Conservation (phyloP, 441 rosid genomes). For the Euphorbia corollata region DNA sequence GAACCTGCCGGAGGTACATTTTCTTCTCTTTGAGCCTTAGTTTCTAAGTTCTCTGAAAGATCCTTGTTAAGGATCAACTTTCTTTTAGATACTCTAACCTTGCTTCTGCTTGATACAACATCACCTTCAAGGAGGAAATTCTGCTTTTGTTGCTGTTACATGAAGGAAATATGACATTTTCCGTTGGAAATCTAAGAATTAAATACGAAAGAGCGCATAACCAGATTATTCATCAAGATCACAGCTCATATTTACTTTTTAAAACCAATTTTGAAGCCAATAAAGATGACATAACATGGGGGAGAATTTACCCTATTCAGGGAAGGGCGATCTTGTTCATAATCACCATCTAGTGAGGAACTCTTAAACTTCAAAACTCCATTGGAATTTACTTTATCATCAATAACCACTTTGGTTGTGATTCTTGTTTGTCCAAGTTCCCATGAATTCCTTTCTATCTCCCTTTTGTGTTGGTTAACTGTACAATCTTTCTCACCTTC, state of each 20-base stretch:
- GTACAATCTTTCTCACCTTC: conserved; percentile 24
- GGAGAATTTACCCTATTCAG: conserved; percentile 19
- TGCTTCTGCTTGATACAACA: not conserved
- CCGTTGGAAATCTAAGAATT: not conserved
- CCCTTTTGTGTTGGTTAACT: conserved; percentile 29
- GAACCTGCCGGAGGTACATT: conserved; percentile 5
- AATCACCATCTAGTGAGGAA: conserved; percentile 9
- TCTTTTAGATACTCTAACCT: conserved; percentile 8
- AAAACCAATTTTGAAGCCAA: not conserved
- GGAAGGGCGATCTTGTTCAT: conserved; percentile 17
- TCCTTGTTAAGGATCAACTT: conserved; percentile 3
- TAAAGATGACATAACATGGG: not conserved
- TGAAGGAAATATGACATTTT: conserved; percentile 2
- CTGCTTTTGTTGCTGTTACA: conserved; percentile 19
- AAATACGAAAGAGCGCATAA: not conserved
- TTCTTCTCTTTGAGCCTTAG: conserved; percentile 15
- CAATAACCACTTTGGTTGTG: conserved; percentile 20
- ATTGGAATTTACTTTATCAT: conserved; percentile 16
- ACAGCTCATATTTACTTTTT: not conserved
- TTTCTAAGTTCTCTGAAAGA: conserved; percentile 8
- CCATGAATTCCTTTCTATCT: conserved; percentile 20
- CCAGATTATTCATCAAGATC: not conserved
- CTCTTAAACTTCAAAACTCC: conserved; percentile 10
- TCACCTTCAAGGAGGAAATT: conserved; percentile 16
- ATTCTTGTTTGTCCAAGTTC: conserved; percentile 20